Evolutionary conservation across 352 stramenopile species (phyloP).

Genomic region (Plasmopara viticola): DNA sequence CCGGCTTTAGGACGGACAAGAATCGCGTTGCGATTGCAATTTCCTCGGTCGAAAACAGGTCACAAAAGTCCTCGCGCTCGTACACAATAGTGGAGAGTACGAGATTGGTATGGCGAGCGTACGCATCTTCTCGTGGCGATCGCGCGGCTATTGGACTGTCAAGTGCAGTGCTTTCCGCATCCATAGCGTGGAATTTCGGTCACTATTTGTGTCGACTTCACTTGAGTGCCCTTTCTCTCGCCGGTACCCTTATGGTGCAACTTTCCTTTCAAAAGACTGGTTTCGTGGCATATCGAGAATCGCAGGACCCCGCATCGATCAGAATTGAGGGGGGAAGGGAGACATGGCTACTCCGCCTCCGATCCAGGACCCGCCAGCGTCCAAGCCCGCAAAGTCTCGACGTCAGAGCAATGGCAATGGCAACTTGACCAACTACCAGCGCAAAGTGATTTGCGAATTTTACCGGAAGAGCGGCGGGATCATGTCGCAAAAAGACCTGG

Average conservation of each 20-base stretch:
- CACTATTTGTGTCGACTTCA: not conserved
- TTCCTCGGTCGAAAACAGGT: constrained; percentile 45
- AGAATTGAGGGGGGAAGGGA: constrained; percentile 4
- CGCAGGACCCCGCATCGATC: constrained; percentile 4
- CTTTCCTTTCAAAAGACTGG: constrained; percentile 14
- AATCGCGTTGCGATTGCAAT: constrained; percentile 36
- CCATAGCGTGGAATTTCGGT: not conserved
- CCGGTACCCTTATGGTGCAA: not conserved
- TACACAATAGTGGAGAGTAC: constrained; percentile 41
- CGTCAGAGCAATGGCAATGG: constrained; percentile 41
- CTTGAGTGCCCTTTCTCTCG: not conserved
- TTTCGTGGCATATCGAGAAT: constrained; percentile 8
- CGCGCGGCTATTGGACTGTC: not conserved
- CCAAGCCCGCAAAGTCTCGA: constrained; percentile 11
- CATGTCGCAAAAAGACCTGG: constrained; percentile 84
- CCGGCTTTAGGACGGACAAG: constrained; percentile 35
- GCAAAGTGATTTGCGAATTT: constrained; percentile 81
- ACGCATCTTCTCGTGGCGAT: constrained; percentile 41
- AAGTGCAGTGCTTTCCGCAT: not conserved
- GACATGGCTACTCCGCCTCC: constrained; percentile 8
- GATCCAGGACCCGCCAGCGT: not conserved
- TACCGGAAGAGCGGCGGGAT: constrained; percentile 71
- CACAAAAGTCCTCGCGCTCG: constrained; percentile 40
- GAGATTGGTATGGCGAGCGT: constrained; percentile 52
- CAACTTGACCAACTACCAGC: constrained; percentile 80